phyloP scores from a whole-genome alignment of 352 stramenopile genomes.

The Phytophthora megakarya region DNA sequence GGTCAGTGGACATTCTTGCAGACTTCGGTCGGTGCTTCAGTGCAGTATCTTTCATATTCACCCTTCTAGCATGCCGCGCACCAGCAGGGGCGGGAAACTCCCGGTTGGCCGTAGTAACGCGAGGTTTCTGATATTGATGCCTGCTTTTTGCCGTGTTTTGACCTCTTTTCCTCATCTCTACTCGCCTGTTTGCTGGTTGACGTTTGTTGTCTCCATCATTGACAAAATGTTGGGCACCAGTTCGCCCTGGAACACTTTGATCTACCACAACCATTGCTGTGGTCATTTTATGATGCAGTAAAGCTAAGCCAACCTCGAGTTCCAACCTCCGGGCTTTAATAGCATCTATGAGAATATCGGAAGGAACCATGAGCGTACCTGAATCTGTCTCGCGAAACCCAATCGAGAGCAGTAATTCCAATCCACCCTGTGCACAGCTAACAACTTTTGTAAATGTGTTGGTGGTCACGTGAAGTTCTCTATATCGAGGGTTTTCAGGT shows the following conservation, averaged over 20 bases:
- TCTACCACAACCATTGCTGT: not conserved
- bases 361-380: constrained; percentile 41
- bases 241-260: not conserved
- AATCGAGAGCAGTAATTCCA: constrained; percentile 47
- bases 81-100: not conserved
- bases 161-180: not conserved
- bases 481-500: constrained; percentile 48
- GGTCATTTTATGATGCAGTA: constrained; percentile 10
- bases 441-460: constrained; percentile 54
- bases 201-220: not conserved
- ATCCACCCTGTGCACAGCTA: constrained; percentile 36
- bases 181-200: not conserved
- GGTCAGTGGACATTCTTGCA: constrained; percentile 9
- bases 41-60: not conserved
- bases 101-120: not conserved
- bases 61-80: not conserved
- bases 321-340: constrained; percentile 52
- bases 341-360: constrained; percentile 23
- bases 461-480: constrained; percentile 56
- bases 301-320: constrained; percentile 44
- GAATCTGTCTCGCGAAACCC: constrained; percentile 62
- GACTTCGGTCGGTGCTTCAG: not conserved
- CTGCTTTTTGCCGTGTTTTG: not conserved
- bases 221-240: too few relatives aligned
- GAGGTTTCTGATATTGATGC: not conserved